Percentiles rank a stretch among this genome's conserved stretches.
Evolutionary conservation across 2,329 filamentous ascomycete species (phyloP).

Genomic region (Emergomyces pasteurianus): DNA sequence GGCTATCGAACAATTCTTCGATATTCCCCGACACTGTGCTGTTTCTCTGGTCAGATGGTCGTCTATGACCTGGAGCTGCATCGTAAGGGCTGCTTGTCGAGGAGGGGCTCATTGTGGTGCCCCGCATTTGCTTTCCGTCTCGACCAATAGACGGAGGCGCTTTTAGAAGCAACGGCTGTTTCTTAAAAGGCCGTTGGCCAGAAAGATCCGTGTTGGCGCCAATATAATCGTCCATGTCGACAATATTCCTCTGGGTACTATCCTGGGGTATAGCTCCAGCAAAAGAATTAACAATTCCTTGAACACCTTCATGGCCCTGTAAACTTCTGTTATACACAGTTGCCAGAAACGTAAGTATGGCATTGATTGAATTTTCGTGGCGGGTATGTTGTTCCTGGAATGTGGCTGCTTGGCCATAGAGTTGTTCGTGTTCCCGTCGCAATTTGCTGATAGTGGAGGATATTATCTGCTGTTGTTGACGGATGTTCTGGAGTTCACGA

Average conservation of each 20-base stretch:
- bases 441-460: slow-evolving; percentile 69
- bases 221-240: slow-evolving; percentile 49
- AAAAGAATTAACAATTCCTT: slow-evolving; percentile 77
- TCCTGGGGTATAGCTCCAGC: slow-evolving; percentile 57
- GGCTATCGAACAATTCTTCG: slow-evolving; percentile 33
- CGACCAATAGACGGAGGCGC: slow-evolving; percentile 24
- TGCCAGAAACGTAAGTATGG: slow-evolving; percentile 92
- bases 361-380: slow-evolving; percentile 98
- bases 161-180: slow-evolving; percentile 36
- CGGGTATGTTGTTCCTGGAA: slow-evolving; percentile 88
- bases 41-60: slow-evolving; percentile 20
- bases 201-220: slow-evolving; percentile 7
- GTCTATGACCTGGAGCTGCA: slow-evolving; percentile 14
- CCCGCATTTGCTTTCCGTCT: slow-evolving; percentile 18
- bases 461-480: slow-evolving; percentile 77
- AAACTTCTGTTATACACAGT: slow-evolving; percentile 93
- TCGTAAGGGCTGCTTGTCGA: slow-evolving; percentile 23
- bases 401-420: slow-evolving; percentile 75
- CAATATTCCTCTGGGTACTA: slow-evolving; percentile 45
- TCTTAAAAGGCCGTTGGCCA: slow-evolving; percentile 32
- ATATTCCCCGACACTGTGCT: slow-evolving; percentile 23
- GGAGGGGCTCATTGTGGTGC: slow-evolving; percentile 27
- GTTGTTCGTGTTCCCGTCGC: slow-evolving; percentile 72
- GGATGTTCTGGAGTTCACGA: slow-evolving; percentile 67
- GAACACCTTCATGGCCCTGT: slow-evolving; percentile 63